A percentile compares a stretch with the other conserved stretches of the same genome.
These are phyloP conservation scores for Panus rudis DNA, from an alignment of 768 basidiomycete species.

Conservation along the genomic window DNA sequence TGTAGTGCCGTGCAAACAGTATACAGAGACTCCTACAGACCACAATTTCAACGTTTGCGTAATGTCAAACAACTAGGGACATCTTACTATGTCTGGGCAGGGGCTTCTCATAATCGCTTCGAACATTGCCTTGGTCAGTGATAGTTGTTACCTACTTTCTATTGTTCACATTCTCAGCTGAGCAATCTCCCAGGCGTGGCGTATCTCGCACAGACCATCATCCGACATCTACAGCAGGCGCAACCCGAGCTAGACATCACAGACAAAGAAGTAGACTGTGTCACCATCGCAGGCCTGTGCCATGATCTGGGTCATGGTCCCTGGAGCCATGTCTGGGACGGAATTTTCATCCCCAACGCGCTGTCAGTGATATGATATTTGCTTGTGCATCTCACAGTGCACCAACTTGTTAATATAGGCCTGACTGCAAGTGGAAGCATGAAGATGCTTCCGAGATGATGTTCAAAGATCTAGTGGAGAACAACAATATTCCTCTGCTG, in stretches of 20 bases:
- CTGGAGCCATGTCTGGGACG: constrained; percentile 83
- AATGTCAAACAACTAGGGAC: constrained; percentile 77
- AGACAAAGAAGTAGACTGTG: constrained; percentile 65
- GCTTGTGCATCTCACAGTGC: neutral
- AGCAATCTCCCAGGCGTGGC: constrained; percentile 53
- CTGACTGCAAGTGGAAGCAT: constrained; percentile 55
- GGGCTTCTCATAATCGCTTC: constrained; percentile 76
- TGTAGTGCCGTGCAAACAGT: neutral
- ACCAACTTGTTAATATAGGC: constrained; percentile 25
- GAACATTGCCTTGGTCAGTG: constrained; percentile 72
- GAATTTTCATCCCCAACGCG: constrained; percentile 58
- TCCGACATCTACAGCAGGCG: constrained; percentile 42
- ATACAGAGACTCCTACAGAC: constrained; percentile 28
- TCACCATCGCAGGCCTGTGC: constrained; percentile 75
- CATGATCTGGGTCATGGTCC: constrained; percentile 86
- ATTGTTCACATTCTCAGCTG: constrained; percentile 1
- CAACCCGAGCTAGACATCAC: constrained; percentile 64
- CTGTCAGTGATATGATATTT: constrained; percentile 36
- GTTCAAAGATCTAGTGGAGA: constrained; percentile 58
- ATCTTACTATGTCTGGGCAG: constrained; percentile 68
- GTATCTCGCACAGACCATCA: constrained; percentile 61
- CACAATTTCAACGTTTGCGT: constrained; percentile 72
- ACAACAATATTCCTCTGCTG: constrained; percentile 43
- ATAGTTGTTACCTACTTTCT: constrained; percentile 5
- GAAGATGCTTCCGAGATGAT: constrained; percentile 80